Evolutionary conservation across 345 rosid species (phyloP).

Genomic region (Capsella bursapastoris): DNA sequence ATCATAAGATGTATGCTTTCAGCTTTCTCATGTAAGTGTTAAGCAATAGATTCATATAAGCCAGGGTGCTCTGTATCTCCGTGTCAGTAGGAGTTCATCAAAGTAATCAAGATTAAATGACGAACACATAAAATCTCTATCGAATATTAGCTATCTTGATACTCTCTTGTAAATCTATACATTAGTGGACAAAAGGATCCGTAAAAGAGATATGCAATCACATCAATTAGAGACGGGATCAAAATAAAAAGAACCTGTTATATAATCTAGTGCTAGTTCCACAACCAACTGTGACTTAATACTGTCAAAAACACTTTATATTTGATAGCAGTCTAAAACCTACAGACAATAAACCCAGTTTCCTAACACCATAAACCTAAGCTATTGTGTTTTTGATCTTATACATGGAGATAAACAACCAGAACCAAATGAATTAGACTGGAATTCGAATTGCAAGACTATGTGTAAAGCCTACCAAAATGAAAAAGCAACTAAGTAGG

Average conservation of each 20-base stretch:
- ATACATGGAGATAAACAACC: not conserved
- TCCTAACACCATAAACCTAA: not conserved
- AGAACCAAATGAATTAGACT: not conserved
- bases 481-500: not conserved
- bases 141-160: not conserved
- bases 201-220: not conserved
- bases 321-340: not conserved
- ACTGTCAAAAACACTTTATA: not conserved
- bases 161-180: not conserved
- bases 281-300: not conserved
- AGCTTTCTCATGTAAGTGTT: not conserved
- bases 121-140: not conserved
- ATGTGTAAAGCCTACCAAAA: not conserved
- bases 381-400: not conserved
- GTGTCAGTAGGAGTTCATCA: not conserved
- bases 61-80: not conserved
- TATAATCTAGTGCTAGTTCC: not conserved
- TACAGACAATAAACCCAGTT: not conserved
- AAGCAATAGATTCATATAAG: constrained; percentile 14
- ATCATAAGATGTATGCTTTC: not conserved
- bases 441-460: not conserved
- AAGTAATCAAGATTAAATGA: not conserved
- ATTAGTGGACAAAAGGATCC: not conserved
- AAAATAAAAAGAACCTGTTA: not conserved
- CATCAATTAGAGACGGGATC: not conserved